These are phyloP conservation scores for Cocos nucifera DNA, from an alignment of 176 grass and related monocot genomes.

Conservation along the genomic window DNA sequence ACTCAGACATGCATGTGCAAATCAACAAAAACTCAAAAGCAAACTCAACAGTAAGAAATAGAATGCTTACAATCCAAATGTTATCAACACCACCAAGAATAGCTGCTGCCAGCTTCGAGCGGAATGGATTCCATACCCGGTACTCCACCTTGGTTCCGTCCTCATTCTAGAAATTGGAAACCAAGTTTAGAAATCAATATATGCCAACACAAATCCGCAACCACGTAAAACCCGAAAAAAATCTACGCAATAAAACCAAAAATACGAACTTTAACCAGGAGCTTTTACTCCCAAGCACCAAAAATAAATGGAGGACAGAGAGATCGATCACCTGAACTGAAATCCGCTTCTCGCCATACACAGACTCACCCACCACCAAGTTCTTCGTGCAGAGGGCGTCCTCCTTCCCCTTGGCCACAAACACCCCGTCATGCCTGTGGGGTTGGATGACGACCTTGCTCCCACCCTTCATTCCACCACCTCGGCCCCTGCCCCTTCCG, in stretches of 20 bases:
- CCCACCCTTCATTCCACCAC: constrained; percentile 73
- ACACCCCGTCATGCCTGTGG: constrained; percentile 79
- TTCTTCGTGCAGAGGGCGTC: constrained; percentile 97
- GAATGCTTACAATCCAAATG: constrained; percentile 65
- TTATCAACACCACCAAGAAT: constrained; percentile 81
- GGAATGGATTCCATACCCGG: constrained; percentile 81
- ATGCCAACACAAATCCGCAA: no score
- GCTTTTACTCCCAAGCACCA: no score
- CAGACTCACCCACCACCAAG: constrained; percentile 64
- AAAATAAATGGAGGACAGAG: no score
- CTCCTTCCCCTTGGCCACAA: constrained; percentile 86
- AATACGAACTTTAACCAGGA: no score
- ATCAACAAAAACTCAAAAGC: no score
- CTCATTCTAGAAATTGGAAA: constrained; percentile 34
- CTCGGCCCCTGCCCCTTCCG: constrained; percentile 11
- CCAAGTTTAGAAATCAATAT: no score
- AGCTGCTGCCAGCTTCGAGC: constrained; percentile 79
- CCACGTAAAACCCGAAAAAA: no score
- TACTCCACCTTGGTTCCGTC: constrained; percentile 73
- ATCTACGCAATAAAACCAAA: no score
- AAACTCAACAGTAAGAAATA: not conserved
- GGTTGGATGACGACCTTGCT: constrained; percentile 58
- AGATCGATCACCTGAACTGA: constrained; percentile 46
- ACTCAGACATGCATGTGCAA: no score
- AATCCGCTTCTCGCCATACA: constrained; percentile 79